Percentiles rank a stretch among this genome's conserved stretches.
phyloP scores from a whole-genome alignment of 768 basidiomycete species.

The Hericium rajendrae region DNA sequence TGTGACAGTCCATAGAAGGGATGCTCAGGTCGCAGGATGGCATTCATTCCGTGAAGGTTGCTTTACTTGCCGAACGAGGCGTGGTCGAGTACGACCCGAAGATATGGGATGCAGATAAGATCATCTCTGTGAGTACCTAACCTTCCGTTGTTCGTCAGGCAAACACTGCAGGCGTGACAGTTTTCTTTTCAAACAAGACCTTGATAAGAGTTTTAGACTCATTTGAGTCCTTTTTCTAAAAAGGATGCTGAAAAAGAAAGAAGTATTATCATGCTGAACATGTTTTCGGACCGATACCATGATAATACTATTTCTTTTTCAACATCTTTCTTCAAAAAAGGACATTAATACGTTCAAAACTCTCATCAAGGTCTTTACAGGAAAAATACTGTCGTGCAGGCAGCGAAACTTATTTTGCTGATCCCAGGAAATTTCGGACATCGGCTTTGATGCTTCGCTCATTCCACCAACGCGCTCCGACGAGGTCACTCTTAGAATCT shows the following conservation, averaged over 20 bases:
- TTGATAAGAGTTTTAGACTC: not conserved
- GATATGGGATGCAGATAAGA: slow-evolving; percentile 72
- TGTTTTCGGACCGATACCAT: no score
- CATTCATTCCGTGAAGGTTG: slow-evolving; percentile 88
- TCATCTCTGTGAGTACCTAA: slow-evolving; percentile 31
- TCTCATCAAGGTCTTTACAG: no score
- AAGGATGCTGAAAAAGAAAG: no score
- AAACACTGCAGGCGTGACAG: not conserved
- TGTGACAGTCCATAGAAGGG: slow-evolving; percentile 71
- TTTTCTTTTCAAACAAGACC: no score
- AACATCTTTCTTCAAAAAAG: no score
- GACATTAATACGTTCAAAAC: no score
- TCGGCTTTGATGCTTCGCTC: slow-evolving; percentile 82
- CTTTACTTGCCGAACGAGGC: slow-evolving; percentile 90
- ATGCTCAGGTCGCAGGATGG: slow-evolving; percentile 78
- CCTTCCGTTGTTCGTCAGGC: slow-evolving; percentile 37
- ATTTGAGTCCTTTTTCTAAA: no score
- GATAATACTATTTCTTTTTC: no score
- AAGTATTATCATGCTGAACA: no score
- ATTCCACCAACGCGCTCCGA: slow-evolving; percentile 61
- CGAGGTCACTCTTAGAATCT: slow-evolving; percentile 65
- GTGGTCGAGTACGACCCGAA: slow-evolving; percentile 82
- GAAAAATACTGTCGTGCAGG: no score
- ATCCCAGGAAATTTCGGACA: slow-evolving; percentile 79
- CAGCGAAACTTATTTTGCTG: not conserved